A percentile compares a stretch with the other conserved stretches of the same genome.
phyloP scores from a whole-genome alignment of 2,329 filamentous ascomycete genomes.

The Verticillium zaregamsianum region DNA sequence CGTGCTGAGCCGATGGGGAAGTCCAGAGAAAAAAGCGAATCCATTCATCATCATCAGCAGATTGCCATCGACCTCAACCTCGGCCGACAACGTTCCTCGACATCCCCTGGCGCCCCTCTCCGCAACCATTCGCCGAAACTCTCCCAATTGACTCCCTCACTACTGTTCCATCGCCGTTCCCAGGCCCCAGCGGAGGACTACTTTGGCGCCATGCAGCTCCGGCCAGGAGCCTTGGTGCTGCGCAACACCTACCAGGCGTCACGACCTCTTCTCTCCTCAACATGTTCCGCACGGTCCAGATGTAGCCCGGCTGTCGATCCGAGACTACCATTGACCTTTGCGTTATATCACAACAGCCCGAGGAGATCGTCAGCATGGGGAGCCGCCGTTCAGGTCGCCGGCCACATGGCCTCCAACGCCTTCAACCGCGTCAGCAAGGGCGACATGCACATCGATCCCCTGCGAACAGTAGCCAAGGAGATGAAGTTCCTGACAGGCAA shows the following conservation, averaged over 20 bases:
- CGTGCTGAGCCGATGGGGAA: not conserved
- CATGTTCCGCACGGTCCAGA: slow-evolving; percentile 29
- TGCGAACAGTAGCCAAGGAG: slow-evolving; percentile 89
- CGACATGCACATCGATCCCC: slow-evolving; percentile 76
- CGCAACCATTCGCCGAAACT: not conserved
- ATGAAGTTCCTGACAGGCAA: slow-evolving; percentile 95
- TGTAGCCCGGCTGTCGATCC: slow-evolving; percentile 22
- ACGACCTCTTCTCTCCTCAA: slow-evolving; percentile 10
- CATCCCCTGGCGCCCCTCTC: not conserved
- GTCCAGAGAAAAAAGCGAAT: not conserved
- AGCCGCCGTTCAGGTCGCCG: slow-evolving; percentile 66
- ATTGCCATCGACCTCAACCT: not conserved
- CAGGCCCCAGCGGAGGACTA: slow-evolving; percentile 12
- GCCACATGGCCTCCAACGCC: slow-evolving; percentile 67
- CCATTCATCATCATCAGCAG: not conserved
- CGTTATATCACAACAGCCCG: slow-evolving; percentile 39
- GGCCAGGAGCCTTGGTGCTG: slow-evolving; percentile 47
- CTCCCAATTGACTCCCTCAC: slow-evolving; percentile 5
- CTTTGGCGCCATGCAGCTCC: slow-evolving; percentile 46
- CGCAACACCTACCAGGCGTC: slow-evolving; percentile 26
- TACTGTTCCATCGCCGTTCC: not conserved
- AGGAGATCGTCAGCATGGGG: slow-evolving; percentile 64
- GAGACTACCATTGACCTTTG: slow-evolving; percentile 26
- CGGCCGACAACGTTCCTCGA: not conserved
- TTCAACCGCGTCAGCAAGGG: slow-evolving; percentile 58